phyloP scores from a whole-genome alignment of 805 yeast genomes.

The Candida ascalaphidarum region DNA sequence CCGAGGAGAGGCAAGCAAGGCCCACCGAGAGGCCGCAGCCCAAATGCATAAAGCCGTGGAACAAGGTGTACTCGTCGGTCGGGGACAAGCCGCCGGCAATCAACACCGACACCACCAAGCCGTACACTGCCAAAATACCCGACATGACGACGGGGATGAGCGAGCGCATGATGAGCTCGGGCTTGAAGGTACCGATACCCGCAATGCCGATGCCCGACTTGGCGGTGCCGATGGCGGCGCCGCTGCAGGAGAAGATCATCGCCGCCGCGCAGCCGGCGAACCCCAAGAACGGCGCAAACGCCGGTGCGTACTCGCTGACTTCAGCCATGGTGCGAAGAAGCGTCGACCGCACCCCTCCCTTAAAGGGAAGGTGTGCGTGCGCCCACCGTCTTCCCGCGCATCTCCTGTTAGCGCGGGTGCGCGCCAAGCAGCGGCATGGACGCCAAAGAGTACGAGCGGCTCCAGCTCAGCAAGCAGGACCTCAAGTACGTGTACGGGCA shows the following conservation, averaged over 20 bases:
- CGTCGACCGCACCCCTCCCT: background rate
- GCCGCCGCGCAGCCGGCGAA: constrained; percentile 99
- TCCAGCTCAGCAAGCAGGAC: constrained; percentile 46
- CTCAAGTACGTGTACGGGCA: constrained; percentile 39
- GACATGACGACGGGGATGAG: constrained; percentile 98
- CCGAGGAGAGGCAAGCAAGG: constrained; percentile 94
- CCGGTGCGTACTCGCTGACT: constrained; percentile 79
- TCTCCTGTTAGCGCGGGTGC: no score
- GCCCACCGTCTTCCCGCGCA: no score
- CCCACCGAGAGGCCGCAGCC: constrained; percentile 99
- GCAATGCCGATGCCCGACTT: constrained; percentile 99
- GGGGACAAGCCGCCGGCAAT: constrained; percentile 70
- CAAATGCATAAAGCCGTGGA: constrained; percentile 95
- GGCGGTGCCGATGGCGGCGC: constrained; percentile 99
- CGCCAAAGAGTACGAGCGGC: constrained; percentile 23
- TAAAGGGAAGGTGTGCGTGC: no score
- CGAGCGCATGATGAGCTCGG: constrained; percentile 87
- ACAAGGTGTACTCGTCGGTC: constrained; percentile 83
- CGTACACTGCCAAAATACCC: constrained; percentile 98
- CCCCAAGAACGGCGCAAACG: constrained; percentile 91
- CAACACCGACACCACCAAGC: constrained; percentile 91
- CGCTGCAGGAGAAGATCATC: constrained; percentile 96
- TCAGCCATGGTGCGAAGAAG: background rate
- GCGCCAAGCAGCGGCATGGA: constrained; percentile 9
- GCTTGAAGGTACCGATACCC: constrained; percentile 96